Evolutionary conservation across 2,329 filamentous ascomycete genomes (phyloP), one percentile per base, ranked within the genome.

Genomic region (Neoascochyta sp.): DNA sequence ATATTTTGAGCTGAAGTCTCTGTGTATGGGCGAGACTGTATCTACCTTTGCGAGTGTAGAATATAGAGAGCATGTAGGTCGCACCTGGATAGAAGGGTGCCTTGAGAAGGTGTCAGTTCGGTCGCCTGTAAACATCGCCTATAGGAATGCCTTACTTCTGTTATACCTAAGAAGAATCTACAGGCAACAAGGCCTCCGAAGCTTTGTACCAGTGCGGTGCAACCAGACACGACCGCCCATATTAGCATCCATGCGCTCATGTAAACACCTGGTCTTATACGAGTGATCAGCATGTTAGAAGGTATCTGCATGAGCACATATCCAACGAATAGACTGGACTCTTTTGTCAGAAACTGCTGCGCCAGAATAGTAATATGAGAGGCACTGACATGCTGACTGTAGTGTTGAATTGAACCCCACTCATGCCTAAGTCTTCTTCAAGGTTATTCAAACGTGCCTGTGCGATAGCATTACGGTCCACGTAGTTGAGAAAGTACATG

Each of bases 391-490:
- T 82, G 79, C 36, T 81, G 65, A 14, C 64, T 45, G 19, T 79
- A 58, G 39, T 54, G 20, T 53, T 53, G 27, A 53, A 54, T 20
- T 58, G 43, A 12, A 48, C 41, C 13, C 47, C 55, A 12, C 29
- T 45, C 47, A 52, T 52, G 3, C 45, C 51, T 14, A 54, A 35
- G 29, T 83, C 79, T 0, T 66, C 60, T 32, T 81, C 73, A 7
- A 85, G 64, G 9, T 78, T 76, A 51, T 78, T 76, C 29, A 84
- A 64, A 6, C 74, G 71, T 0, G 80, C 81, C 4, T 78, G 71
- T 0, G 78, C 77, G 38, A 83, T 80, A 52, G 81, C 79, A 54
- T 80, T 80, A 13, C 78, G 68, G 47, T 81, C 78, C 5, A 57
- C 53, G 24, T 57, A 63, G 24, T 63, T 64, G 7, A 54, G 32